A percentile compares a stretch with the other conserved stretches of the same genome.
These are phyloP conservation scores for Psilocybe mexicana DNA, from an alignment of 1,284 basidiomycete genomes.

Conservation along the genomic window DNA sequence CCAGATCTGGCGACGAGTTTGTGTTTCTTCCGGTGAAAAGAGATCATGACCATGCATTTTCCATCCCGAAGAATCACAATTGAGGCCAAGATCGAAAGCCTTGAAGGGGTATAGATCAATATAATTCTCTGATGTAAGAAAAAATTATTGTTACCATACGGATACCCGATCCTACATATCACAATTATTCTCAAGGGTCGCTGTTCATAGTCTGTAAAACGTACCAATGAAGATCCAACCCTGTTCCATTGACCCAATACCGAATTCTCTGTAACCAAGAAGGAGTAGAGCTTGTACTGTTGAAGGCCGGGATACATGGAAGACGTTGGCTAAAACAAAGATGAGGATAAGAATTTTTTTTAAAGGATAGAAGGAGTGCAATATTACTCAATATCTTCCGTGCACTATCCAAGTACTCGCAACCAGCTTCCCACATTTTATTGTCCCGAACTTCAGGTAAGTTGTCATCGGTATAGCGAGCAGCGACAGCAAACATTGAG, in stretches of 20 bases:
- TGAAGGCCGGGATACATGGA: conserved; percentile 65
- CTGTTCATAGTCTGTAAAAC: conserved; percentile 15
- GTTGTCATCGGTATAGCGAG: conserved; percentile 63
- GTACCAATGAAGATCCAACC: conserved; percentile 80
- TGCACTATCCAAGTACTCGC: conserved; percentile 68
- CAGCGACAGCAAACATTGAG: conserved; percentile 77
- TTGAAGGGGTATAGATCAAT: conserved; percentile 28
- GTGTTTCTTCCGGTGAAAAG: conserved; percentile 76
- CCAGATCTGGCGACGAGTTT: conserved; percentile 81
- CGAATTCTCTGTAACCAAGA: conserved; percentile 80
- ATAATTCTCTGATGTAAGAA: not conserved
- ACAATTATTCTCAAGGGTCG: conserved; percentile 17
- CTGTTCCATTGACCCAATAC: conserved; percentile 74
- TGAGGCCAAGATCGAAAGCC: conserved; percentile 84
- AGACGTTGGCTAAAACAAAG: conserved; percentile 51
- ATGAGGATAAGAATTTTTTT: not conserved
- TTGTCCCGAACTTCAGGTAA: conserved; percentile 46
- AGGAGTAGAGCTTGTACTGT: conserved; percentile 79
- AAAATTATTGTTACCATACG: conserved; percentile 56
- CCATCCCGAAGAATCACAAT: conserved; percentile 80
- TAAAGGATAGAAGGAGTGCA: not conserved
- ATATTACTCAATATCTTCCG: conserved; percentile 63
- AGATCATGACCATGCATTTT: conserved; percentile 61
- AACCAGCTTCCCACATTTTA: conserved; percentile 73
- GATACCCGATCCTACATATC: conserved; percentile 64